Conservation (phyloP, 2,329 filamentous ascomycete species). For the Coniochaeta prunicola region DNA sequence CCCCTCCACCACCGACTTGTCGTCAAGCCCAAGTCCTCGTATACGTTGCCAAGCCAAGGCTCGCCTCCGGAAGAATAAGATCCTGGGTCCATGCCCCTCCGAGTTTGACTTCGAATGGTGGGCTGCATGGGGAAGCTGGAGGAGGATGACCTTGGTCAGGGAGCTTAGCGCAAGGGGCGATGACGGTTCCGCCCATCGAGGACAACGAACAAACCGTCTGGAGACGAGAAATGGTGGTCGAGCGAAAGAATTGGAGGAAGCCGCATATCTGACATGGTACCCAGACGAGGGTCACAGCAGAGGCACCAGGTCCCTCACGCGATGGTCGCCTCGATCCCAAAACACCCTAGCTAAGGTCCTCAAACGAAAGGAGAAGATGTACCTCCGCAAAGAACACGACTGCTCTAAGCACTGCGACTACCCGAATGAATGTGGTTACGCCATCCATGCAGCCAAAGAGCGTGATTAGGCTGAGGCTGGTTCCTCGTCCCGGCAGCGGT, state of each 20-base stretch:
- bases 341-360: not conserved
- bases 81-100: conserved; percentile 13
- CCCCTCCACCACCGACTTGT: conserved; percentile 7
- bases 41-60: conserved; percentile 2
- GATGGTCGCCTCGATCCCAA: not conserved
- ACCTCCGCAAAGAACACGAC: conserved; percentile 10
- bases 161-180: not conserved
- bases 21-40: conserved; percentile 6
- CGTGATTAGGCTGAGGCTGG: not conserved
- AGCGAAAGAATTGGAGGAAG: not conserved
- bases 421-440: conserved; percentile 17
- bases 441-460: conserved; percentile 8
- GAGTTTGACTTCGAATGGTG: conserved; percentile 27
- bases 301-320: not conserved
- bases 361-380: conserved; percentile 9
- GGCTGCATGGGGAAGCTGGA: conserved; percentile 20
- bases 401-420: conserved; percentile 21
- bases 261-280: conserved; percentile 5
- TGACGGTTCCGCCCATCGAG: not conserved
- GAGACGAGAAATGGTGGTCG: not conserved
- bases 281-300: not conserved
- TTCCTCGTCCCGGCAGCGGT: not conserved
- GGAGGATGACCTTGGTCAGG: conserved; percentile 11
- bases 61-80: conserved; percentile 1
- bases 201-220: not conserved